A percentile compares a stretch with the other conserved stretches of the same genome.
These are phyloP conservation scores for Cyathus striatus DNA, from an alignment of 768 basidiomycete species.

Conservation along the genomic window DNA sequence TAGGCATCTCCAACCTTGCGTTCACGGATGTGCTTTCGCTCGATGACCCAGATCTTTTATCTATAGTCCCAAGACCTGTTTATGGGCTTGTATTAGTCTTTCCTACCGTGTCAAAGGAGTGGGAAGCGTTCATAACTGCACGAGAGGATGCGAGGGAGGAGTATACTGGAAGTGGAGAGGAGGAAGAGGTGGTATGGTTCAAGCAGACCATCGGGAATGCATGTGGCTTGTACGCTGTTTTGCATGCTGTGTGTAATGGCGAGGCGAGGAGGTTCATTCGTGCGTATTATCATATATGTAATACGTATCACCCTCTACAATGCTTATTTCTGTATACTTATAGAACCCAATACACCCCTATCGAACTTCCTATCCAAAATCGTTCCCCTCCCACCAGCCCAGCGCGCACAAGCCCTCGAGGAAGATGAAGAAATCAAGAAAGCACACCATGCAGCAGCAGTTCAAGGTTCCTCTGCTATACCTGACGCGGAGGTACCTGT, in stretches of 20 bases:
- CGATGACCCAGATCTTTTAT: slow-evolving; percentile 23
- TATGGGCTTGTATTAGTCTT: slow-evolving; percentile 25
- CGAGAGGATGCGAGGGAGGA: slow-evolving; percentile 15
- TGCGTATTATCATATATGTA: slow-evolving; percentile 2
- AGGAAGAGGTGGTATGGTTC: slow-evolving; percentile 29
- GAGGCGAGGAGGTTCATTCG: slow-evolving; percentile 16
- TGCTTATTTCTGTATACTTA: too few relatives aligned
- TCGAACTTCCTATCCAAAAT: slow-evolving; percentile 15
- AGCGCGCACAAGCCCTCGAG: slow-evolving; percentile 25
- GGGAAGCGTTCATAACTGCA: slow-evolving; percentile 11
- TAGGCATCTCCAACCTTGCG: slow-evolving; percentile 21
- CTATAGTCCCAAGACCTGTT: slow-evolving; percentile 24
- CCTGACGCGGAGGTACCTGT: slow-evolving; percentile 23
- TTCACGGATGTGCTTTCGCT: slow-evolving; percentile 30
- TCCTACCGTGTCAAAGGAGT: slow-evolving; percentile 14
- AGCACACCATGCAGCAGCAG: slow-evolving; percentile 22
- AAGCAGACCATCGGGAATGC: slow-evolving; percentile 32
- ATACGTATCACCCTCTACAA: not conserved
- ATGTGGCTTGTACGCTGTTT: slow-evolving; percentile 29
- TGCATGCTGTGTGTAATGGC: slow-evolving; percentile 27
- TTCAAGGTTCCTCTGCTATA: slow-evolving; percentile 21
- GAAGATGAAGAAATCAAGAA: slow-evolving; percentile 27
- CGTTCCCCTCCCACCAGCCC: slow-evolving; percentile 16
- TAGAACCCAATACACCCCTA: slow-evolving; percentile 17
- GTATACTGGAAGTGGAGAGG: slow-evolving; percentile 22